Evolutionary conservation across 768 basidiomycete species (phyloP).

Genomic region (Leucocoprinus leucothites): DNA sequence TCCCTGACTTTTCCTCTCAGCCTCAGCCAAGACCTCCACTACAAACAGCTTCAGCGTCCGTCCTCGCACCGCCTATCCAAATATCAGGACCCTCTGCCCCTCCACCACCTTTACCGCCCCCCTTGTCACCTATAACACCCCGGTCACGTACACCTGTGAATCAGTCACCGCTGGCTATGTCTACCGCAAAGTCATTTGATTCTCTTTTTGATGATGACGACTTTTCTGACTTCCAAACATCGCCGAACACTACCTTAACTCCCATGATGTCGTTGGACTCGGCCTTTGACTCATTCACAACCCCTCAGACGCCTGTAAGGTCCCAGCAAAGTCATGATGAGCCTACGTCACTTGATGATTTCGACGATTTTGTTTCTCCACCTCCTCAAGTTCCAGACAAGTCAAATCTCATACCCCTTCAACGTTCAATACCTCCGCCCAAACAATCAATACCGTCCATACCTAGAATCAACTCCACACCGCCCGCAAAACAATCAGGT

Average conservation of each 20-base stretch:
- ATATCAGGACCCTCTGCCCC: background rate
- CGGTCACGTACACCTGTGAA: background rate
- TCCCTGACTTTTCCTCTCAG: background rate
- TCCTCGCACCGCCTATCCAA: background rate
- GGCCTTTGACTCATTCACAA: constrained; percentile 1
- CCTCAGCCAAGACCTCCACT: background rate
- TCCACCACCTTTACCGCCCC: constrained; percentile 1
- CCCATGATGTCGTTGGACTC: constrained; percentile 12
- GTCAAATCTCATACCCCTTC: constrained; percentile 31
- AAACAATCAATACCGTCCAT: constrained; percentile 1
- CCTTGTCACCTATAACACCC: background rate
- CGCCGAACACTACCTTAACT: constrained; percentile 24
- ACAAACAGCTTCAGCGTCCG: background rate
- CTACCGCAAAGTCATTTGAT: constrained; percentile 20
- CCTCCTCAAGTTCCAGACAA: constrained; percentile 22
- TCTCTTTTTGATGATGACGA: constrained; percentile 43
- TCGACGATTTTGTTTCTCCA: constrained; percentile 42
- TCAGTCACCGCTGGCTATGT: constrained; percentile 20
- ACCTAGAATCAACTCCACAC: constrained; percentile 4
- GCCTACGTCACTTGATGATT: constrained; percentile 30
- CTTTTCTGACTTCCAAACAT: constrained; percentile 49
- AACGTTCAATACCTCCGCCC: constrained; percentile 5
- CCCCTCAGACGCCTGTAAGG: constrained; percentile 1
- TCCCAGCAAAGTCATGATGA: constrained; percentile 15
- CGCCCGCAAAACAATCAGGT: background rate